phyloP scores from a whole-genome alignment of 345 rosid species.

The Pistacia atlantica region DNA sequence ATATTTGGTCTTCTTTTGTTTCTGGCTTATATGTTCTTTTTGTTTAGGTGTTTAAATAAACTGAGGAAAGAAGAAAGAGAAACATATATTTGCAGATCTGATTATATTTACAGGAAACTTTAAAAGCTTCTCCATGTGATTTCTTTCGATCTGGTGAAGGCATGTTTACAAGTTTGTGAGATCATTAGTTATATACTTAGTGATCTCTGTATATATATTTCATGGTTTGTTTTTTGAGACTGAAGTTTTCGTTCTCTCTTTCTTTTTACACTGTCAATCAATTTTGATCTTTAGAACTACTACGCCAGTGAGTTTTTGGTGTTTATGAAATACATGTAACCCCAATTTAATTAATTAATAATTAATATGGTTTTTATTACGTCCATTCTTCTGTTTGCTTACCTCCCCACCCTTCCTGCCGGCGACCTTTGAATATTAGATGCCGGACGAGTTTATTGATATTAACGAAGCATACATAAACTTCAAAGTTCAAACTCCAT shows the following conservation, averaged over 20 bases:
- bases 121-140: not conserved
- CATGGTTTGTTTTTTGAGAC: not conserved
- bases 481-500: not conserved
- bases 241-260: not conserved
- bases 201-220: not conserved
- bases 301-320: too few relatives aligned
- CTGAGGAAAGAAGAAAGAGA: not conserved
- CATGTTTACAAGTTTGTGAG: not conserved
- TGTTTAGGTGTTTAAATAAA: not conserved
- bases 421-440: slow-evolving; percentile 1
- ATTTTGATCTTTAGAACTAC: not conserved
- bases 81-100: slow-evolving; percentile 3
- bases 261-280: not conserved
- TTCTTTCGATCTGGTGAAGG: not conserved
- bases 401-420: not conserved
- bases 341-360: too few relatives aligned
- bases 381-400: slow-evolving; percentile 2
- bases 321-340: too few relatives aligned
- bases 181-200: not conserved
- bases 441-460: not conserved
- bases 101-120: not conserved
- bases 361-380: not conserved
- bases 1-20: not conserved
- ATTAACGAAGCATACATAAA: not conserved
- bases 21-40: not conserved